Base-by-base conservation (phyloP, 2,329 filamentous ascomycete species). In the Colletotrichum musicola region DNA sequence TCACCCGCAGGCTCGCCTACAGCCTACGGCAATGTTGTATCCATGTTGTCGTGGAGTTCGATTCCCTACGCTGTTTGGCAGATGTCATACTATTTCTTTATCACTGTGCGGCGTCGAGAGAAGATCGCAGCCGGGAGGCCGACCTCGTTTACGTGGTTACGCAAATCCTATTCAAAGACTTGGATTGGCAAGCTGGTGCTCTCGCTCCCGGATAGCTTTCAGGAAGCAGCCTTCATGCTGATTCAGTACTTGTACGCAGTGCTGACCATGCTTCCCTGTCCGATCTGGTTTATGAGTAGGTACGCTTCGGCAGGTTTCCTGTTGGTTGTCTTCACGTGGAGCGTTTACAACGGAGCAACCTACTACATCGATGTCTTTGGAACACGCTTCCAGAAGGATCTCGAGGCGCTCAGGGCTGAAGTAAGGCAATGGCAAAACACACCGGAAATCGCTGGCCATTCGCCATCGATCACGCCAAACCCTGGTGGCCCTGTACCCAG, bases 311-410 rank as follows among this genome's bases (percentile, higher is more conserved):
- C 91, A 2, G 73, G 79, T 0, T 99, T 98, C 81, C 84, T 99
- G 53, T 84, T 91, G 62, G 82, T 88, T 2, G 90, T 99, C n/a
- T 98, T 99, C 76, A 86, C 89, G 50, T 98, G 95, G 94, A 97
- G 93, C 74, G 92, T 98, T 64, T 97, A 98, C 83, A 99, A 99
- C 74, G 96, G 96, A 38, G 94, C 96, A 18, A 98, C 95, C 0
- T 99, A 93, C 80, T 99, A 99, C 81, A 98, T 99, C 76, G 96
- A 99, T 75, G 93, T 98, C 1, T 99, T 98, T 78, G 96, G 97
- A 62, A 97, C 93, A 75, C 90, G 95, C 2, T 98, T 99, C 85
- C 94, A 99, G 83, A 97, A 95, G 77, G 96, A 99, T 79, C 85
- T 99, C 13, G 95, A 99, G 77, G 88, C 91, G 60, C 88, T 99